Conservation (phyloP, 2,329 filamentous ascomycete species). For the Hypoxylon sp. region DNA sequence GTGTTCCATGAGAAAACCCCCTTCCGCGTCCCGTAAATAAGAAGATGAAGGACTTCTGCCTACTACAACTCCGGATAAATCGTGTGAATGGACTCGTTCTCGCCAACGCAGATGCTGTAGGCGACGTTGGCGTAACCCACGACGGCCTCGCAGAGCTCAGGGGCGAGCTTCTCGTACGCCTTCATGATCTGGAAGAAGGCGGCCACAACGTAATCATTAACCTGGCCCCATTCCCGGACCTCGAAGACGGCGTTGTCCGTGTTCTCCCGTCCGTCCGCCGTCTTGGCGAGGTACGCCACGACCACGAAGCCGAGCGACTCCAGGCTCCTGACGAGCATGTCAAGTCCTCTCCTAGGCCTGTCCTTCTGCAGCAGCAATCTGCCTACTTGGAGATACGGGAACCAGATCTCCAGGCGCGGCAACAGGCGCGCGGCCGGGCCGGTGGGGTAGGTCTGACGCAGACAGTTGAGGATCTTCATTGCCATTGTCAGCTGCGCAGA, state of each 20-base stretch:
- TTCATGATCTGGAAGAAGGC: constrained; percentile 39
- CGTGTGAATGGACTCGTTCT: constrained; percentile 38
- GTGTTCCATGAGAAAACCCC: neutral
- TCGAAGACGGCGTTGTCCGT: constrained; percentile 28
- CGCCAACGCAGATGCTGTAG: constrained; percentile 48
- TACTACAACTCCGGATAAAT: constrained; percentile 35
- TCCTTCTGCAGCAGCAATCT: neutral
- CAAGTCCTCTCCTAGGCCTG: constrained; percentile 31
- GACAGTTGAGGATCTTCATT: constrained; percentile 32
- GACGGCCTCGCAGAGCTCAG: constrained; percentile 41
- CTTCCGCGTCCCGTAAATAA: too few relatives aligned
- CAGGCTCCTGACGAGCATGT: constrained; percentile 44
- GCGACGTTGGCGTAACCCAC: constrained; percentile 40
- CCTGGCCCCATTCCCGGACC: constrained; percentile 45
- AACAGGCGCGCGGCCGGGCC: constrained; percentile 16
- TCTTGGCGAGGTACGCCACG: constrained; percentile 17
- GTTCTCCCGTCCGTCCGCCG: neutral
- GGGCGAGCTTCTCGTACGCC: constrained; percentile 41
- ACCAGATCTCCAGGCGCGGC: constrained; percentile 43
- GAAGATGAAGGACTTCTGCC: too few relatives aligned
- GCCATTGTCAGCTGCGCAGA: constrained; percentile 17
- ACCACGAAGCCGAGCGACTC: constrained; percentile 48
- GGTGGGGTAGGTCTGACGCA: constrained; percentile 46
- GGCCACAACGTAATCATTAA: constrained; percentile 2
- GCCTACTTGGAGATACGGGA: constrained; percentile 40